Base-by-base conservation (phyloP, 805 yeast species). In the Maudiozyma serrabonitensis region DNA sequence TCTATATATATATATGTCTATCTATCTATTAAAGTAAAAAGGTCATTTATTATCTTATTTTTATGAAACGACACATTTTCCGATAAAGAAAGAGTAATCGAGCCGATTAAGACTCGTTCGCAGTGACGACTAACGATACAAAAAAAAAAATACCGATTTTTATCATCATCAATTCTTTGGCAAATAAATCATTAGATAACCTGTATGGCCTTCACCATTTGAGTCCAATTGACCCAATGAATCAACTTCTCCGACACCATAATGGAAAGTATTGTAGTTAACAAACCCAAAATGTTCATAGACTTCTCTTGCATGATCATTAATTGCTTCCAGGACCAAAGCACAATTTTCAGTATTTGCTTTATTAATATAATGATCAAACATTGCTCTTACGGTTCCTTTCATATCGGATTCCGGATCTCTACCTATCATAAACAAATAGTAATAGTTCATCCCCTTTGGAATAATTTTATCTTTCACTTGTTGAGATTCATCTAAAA, bases 221-320 rank as follows among this genome's bases (percentile, higher is more conserved):
- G 63, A 53, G 26, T 65, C 66, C 1, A 52, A 44, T 7, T 53
- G 48, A 18, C 69, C 69, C 18, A 51, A 41, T 5, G 56, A 37
- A 41, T 67, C 58, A 12, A 64, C 67, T 48, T 65, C 69, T 8
- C 59, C 59, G n/a, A 49, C 57, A 11, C 70, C 70, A 44, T 53
- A 65, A n/a, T 48, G 46, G 47, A 65, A 61, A 5, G 59, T 55
- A 44, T 54, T 46, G 32, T 61, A 59, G 25, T 56, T 60, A 41
- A 57, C 56, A 52, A 65, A 67, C 6, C 69, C 70, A 46, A 64
- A 66, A 42, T 66, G 63, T 52, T 66, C 69, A 43, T 67, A 67
- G 21, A 67, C 68, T 11, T 55, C 49, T 41, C 51, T 65, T 16
- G 69, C 68, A 42, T 60, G 60, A 28, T 62, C 66, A 32, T 55